Conservation (phyloP, 2,329 filamentous ascomycete species). For the Endoconidiophora polonica region DNA sequence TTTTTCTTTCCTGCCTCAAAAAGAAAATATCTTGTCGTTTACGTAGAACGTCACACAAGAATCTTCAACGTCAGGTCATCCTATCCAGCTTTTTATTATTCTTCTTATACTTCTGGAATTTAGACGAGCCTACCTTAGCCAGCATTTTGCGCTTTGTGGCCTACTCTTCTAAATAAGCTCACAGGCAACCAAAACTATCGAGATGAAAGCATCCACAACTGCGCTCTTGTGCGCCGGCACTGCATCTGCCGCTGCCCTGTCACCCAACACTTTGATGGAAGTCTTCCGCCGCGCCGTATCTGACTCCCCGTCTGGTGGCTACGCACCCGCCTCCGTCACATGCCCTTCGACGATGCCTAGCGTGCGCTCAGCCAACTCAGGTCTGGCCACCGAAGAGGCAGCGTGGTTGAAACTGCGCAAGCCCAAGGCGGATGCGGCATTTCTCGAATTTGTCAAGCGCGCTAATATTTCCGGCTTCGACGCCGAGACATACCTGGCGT, state of each 20-base stretch:
- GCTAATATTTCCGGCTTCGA: slow-evolving; percentile 66
- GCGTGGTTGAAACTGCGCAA: slow-evolving; percentile 59
- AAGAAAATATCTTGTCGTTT: too few species aligned
- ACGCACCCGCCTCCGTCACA: slow-evolving; percentile 49
- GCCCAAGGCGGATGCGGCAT: slow-evolving; percentile 55
- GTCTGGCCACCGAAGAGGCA: slow-evolving; percentile 51
- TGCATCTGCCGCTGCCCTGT: slow-evolving; percentile 4
- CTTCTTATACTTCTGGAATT: too few species aligned
- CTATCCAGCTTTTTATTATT: too few species aligned
- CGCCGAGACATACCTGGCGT: slow-evolving; percentile 52
- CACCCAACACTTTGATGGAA: not conserved
- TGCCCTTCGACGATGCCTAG: slow-evolving; percentile 56
- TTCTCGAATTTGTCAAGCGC: slow-evolving; percentile 55
- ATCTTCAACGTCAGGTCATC: too few species aligned
- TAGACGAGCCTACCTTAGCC: too few species aligned
- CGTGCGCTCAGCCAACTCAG: slow-evolving; percentile 42
- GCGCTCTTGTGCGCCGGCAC: slow-evolving; percentile 8
- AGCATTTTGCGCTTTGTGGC: too few species aligned
- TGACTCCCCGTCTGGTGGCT: slow-evolving; percentile 37
- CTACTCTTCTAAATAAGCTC: too few species aligned
- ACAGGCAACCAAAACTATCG: not conserved
- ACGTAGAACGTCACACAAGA: too few species aligned
- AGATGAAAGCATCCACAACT: slow-evolving; percentile 9
- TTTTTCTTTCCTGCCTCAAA: too few species aligned
- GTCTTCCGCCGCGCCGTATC: slow-evolving; percentile 19